Conservation (phyloP, 805 yeast species). For the Metahyphopichia silvanorum region DNA sequence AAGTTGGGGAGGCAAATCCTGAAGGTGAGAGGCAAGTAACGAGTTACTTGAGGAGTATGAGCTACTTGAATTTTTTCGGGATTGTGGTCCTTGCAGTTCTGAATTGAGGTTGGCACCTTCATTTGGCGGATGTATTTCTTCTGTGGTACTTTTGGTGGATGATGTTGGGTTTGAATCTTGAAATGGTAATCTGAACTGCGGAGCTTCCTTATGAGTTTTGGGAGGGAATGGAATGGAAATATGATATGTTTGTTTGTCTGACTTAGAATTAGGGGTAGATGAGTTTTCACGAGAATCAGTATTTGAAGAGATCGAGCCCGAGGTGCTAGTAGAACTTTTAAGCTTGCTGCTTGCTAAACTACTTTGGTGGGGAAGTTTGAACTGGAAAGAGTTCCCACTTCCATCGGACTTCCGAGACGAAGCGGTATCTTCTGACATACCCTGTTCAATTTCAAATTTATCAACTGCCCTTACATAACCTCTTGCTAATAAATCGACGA, state of each 20-base stretch:
- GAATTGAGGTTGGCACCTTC: constrained; percentile 4
- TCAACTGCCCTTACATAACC: constrained; percentile 61
- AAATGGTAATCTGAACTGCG: constrained; percentile 67
- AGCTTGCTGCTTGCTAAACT: constrained; percentile 4
- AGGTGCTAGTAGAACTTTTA: constrained; percentile 9
- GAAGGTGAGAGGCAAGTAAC: constrained; percentile 25
- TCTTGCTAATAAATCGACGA: constrained; percentile 57
- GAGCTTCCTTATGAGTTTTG: constrained; percentile 31
- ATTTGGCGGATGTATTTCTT: constrained; percentile 13
- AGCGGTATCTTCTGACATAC: constrained; percentile 3
- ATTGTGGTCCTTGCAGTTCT: background rate
- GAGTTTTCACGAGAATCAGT: constrained; percentile 9
- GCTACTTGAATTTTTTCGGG: constrained; percentile 17
- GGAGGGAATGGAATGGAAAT: constrained; percentile 19
- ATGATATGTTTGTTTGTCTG: constrained; percentile 12
- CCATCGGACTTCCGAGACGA: constrained; percentile 7
- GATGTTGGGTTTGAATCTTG: constrained; percentile 47
- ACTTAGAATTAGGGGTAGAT: constrained; percentile 1
- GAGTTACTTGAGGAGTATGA: constrained; percentile 21
- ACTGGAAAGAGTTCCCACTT: constrained; percentile 2
- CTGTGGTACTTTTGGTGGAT: background rate
- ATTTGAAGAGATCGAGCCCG: constrained; percentile 5
- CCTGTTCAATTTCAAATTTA: constrained; percentile 22
- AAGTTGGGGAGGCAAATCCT: constrained; percentile 53
- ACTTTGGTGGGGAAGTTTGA: constrained; percentile 1